phyloP scores from a whole-genome alignment of 2,329 filamentous ascomycete species.

The Paecilomyces dactylethromorphus region DNA sequence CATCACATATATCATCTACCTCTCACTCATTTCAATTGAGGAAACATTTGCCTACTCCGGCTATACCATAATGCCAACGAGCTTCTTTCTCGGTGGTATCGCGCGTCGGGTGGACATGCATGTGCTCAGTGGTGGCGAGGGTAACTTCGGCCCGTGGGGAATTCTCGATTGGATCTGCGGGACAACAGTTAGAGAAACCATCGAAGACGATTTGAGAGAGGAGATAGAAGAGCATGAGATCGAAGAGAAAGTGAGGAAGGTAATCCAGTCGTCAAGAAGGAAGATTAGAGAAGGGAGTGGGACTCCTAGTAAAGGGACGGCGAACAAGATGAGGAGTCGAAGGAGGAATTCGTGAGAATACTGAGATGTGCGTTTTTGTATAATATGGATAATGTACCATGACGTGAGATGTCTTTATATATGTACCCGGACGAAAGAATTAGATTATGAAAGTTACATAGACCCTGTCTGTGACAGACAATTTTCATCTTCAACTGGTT shows the following conservation, averaged over 20 bases:
- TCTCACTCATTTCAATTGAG: constrained; percentile 51
- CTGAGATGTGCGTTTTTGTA: background rate
- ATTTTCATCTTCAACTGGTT: no score
- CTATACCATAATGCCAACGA: constrained; percentile 52
- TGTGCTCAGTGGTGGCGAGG: constrained; percentile 40
- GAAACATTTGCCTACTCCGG: constrained; percentile 56
- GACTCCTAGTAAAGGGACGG: constrained; percentile 2
- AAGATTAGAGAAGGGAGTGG: constrained; percentile 15
- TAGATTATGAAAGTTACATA: no score
- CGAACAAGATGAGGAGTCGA: constrained; percentile 8
- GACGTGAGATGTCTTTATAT: background rate
- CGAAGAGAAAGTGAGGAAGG: constrained; percentile 22
- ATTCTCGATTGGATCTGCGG: constrained; percentile 40
- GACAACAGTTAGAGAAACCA: constrained; percentile 35
- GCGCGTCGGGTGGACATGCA: constrained; percentile 52
- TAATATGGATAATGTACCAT: background rate
- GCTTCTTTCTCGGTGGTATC: constrained; percentile 53
- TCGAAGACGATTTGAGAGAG: constrained; percentile 45
- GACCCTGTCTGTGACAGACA: no score
- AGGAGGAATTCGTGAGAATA: constrained; percentile 1
- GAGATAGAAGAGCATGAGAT: constrained; percentile 29
- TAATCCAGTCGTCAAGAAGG: constrained; percentile 23
- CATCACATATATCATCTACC: constrained; percentile 52
- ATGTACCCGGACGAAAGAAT: no score
- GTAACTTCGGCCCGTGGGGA: constrained; percentile 42